A percentile compares a stretch with the other conserved stretches of the same genome.
phyloP scores from a whole-genome alignment of 495 filamentous ascomycete genomes.

The Neurospora sp. region DNA sequence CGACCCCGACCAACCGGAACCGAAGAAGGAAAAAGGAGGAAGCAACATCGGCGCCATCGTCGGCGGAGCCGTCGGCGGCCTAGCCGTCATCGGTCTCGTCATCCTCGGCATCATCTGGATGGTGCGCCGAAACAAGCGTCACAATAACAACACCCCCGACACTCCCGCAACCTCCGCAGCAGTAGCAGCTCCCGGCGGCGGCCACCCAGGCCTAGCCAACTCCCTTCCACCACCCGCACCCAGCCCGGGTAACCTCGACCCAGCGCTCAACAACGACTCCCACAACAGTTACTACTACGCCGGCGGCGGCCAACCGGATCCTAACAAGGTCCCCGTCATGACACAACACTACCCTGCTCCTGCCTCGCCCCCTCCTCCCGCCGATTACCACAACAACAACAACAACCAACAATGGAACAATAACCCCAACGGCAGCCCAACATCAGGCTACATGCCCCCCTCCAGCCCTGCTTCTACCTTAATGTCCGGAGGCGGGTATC shows the following conservation, averaged over 20 bases:
- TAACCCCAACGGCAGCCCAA: neutral
- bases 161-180: neutral
- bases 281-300: neutral
- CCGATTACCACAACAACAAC: neutral
- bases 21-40: constrained; percentile 10
- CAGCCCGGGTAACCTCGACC: neutral
- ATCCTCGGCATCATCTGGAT: constrained; percentile 29
- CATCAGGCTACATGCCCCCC: neutral
- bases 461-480: neutral
- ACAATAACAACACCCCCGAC: neutral
- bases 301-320: neutral
- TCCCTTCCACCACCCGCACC: neutral
- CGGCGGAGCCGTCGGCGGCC: constrained; percentile 40
- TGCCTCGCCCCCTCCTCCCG: neutral
- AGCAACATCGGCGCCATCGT: constrained; percentile 33
- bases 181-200: neutral
- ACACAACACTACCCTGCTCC: neutral
- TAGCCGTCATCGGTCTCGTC: constrained; percentile 32
- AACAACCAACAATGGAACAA: neutral
- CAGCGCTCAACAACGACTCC: neutral
- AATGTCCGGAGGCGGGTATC: neutral
- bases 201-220: neutral
- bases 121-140: constrained; percentile 22
- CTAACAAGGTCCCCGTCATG: neutral
- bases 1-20: neutral